Base-by-base conservation (phyloP, 768 basidiomycete species). In the Macrolepiota fuliginosa region DNA sequence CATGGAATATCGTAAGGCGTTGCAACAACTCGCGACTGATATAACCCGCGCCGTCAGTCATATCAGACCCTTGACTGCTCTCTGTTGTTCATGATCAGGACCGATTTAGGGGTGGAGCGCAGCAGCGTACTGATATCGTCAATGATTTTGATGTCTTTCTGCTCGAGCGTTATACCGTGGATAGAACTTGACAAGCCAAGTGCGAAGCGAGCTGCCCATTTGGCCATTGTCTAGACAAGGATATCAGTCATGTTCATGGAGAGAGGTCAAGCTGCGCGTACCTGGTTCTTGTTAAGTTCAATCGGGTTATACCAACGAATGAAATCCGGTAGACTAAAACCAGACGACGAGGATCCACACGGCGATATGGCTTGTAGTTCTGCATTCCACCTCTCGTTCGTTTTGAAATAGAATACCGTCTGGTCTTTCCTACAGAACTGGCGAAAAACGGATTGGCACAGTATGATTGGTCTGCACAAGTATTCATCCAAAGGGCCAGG, bases 101-200 rank as follows among this genome's bases (percentile, higher is more conserved):
- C 29, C 13, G 25, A 25, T 56, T 2, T 54, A 19, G 56, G 58
- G 52, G 54, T 3, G 12, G 11, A 36, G 47, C 46, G 24, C 29
- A 69, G 79, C 63, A 35, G 54, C 49, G 17, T 59, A 86, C 89
- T 65, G 37, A 84, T 79, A 51, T 90, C 88, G 6, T 72, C 69
- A 17, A 77, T 74, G 9, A 72, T 63, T 0, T 63, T 56, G 6
- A 87, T 79, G 25, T 83, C 68, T 2, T 67, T 58, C 1, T 68
- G 61, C 0, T 72, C 62, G 2, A 90, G 61, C 6, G 72, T 64
- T 2, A 83, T 70, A 0, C 85, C 87, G 5, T 88, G 88, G 3
- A 83, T 74, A 1, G 88, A 89, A 54, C 80, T 89, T 0, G 89
- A 90, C 5, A 89, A 68, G 0, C 83, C 86, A 9, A 90, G 76